phyloP scores from a whole-genome alignment of 2,329 filamentous ascomycete genomes.

The Phoma sp. region DNA sequence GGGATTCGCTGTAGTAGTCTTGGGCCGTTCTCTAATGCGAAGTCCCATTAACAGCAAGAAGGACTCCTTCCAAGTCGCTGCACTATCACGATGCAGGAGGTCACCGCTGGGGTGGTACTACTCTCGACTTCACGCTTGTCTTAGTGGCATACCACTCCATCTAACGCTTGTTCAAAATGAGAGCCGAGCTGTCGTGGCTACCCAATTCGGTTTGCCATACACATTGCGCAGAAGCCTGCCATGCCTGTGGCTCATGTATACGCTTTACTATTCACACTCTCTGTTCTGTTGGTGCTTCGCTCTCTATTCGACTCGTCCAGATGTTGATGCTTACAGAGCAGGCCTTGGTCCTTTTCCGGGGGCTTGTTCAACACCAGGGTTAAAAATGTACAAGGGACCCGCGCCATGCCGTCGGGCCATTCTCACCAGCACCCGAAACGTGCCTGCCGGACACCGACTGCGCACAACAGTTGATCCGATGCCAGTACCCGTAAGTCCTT shows the following conservation, averaged over 20 bases:
- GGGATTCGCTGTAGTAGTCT: neutral
- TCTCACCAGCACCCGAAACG: conserved; percentile 39
- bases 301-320: neutral
- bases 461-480: conserved; percentile 12
- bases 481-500: conserved; percentile 9
- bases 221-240: conserved; percentile 17
- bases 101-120: conserved; percentile 7
- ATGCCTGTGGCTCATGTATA: neutral
- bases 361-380: conserved; percentile 16
- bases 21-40: neutral
- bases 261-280: neutral
- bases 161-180: conserved; percentile 19
- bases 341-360: neutral
- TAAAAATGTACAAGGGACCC: conserved; percentile 27
- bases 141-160: conserved; percentile 5
- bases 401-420: conserved; percentile 39
- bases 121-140: conserved; percentile 2
- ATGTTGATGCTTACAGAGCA: conserved; percentile 9
- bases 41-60: neutral
- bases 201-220: conserved; percentile 32
- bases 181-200: conserved; percentile 37
- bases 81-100: conserved; percentile 9
- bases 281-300: neutral
- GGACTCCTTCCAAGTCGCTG: neutral
- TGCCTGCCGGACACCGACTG: conserved; percentile 22